Conservation (phyloP, 805 yeast species). For the Debaryomyces hansenii region DNA sequence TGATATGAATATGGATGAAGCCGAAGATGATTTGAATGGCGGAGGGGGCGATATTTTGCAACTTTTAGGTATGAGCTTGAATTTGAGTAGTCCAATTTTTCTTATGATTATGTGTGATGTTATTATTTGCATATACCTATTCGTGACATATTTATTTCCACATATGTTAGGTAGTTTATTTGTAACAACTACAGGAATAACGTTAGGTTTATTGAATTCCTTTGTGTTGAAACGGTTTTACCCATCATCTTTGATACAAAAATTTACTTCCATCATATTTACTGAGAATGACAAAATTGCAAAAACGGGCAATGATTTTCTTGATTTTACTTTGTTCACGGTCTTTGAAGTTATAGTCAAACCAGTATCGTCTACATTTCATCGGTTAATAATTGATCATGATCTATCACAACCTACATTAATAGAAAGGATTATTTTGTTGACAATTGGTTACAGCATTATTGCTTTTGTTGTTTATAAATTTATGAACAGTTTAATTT, state of each 20-base stretch:
- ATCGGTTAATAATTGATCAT: conserved; percentile 17
- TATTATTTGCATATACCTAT: conserved; percentile 35
- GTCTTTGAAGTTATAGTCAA: conserved; percentile 12
- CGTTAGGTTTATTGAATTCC: conserved; percentile 1
- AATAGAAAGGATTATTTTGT: conserved; percentile 36
- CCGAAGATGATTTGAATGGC: conserved; percentile 12
- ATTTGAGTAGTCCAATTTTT: conserved; percentile 35
- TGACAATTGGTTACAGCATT: conserved; percentile 34
- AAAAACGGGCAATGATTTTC: conserved; percentile 11
- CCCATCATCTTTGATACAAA: not conserved
- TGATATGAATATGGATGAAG: conserved; percentile 13
- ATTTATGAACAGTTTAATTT: conserved; percentile 28
- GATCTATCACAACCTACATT: conserved; percentile 27
- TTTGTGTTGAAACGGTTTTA: not conserved
- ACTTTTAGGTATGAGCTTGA: conserved; percentile 34
- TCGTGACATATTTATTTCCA: conserved; percentile 48
- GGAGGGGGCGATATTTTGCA: conserved; percentile 31
- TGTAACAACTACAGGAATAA: conserved; percentile 14
- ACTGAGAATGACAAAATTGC: not conserved
- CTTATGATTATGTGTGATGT: conserved; percentile 31
- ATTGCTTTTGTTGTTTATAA: conserved; percentile 23
- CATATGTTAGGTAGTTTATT: conserved; percentile 41
- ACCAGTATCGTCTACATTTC: conserved; percentile 18
- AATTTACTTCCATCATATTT: not conserved
- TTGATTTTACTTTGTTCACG: conserved; percentile 11